These are phyloP conservation scores for Kurtzmaniella cleridarum DNA, from an alignment of 805 yeast genomes.

Conservation along the genomic window DNA sequence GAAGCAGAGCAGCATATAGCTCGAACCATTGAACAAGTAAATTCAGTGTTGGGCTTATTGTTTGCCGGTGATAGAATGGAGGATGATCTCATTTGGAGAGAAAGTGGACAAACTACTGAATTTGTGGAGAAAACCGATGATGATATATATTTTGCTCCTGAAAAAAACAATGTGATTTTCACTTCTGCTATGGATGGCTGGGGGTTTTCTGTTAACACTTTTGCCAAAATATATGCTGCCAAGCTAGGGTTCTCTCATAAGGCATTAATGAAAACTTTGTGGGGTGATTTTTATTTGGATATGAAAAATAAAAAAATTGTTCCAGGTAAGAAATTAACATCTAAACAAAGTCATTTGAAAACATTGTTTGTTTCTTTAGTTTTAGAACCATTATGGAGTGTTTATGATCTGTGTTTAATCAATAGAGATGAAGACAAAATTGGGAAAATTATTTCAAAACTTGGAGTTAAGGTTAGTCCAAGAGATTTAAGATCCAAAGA, in stretches of 20 bases:
- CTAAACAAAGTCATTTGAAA: slow-evolving; percentile 46
- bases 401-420: slow-evolving; percentile 65
- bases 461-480: slow-evolving; percentile 63
- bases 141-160: slow-evolving; percentile 83
- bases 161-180: slow-evolving; percentile 81
- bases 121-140: slow-evolving; percentile 74
- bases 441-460: slow-evolving; percentile 66
- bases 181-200: slow-evolving; percentile 94
- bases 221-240: slow-evolving; percentile 78
- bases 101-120: slow-evolving; percentile 45
- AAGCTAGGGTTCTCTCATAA: slow-evolving; percentile 80
- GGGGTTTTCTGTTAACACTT: slow-evolving; percentile 91
- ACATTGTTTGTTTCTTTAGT: slow-evolving; percentile 86
- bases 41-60: slow-evolving; percentile 89
- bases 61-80: slow-evolving; percentile 91
- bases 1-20: slow-evolving; percentile 83
- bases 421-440: slow-evolving; percentile 66
- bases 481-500: slow-evolving; percentile 81
- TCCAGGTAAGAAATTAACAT: slow-evolving; percentile 57
- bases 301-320: slow-evolving; percentile 84
- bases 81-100: slow-evolving; percentile 76
- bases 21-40: slow-evolving; percentile 84
- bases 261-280: slow-evolving; percentile 75
- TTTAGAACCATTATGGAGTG: slow-evolving; percentile 87
- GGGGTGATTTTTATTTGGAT: slow-evolving; percentile 93